Conservation (phyloP, 1,284 basidiomycete species). For the Apiotrichum montevideense region DNA sequence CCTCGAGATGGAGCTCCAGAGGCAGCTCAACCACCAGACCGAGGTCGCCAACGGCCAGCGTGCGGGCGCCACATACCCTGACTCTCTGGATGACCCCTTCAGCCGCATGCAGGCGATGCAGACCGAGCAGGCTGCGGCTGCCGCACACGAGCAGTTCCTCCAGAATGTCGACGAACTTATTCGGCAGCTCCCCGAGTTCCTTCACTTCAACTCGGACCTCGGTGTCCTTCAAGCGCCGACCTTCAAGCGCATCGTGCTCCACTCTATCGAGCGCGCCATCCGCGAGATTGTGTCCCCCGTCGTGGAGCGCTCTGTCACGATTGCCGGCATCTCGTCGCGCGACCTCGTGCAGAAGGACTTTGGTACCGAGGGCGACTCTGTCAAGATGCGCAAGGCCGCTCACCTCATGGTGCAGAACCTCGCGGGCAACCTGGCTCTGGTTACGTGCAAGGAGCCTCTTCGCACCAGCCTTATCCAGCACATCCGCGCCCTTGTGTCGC, state of each 20-base stretch:
- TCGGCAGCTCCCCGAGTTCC: slow-evolving; percentile 68
- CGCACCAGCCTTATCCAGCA: slow-evolving; percentile 88
- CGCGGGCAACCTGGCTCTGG: slow-evolving; percentile 90
- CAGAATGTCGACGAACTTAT: slow-evolving; percentile 51
- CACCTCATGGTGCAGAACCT: slow-evolving; percentile 97
- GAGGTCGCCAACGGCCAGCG: slow-evolving; percentile 16
- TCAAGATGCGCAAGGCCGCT: slow-evolving; percentile 82
- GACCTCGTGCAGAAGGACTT: slow-evolving; percentile 97
- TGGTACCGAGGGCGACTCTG: slow-evolving; percentile 86
- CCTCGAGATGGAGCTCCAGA: slow-evolving; percentile 37
- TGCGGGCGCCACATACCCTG: slow-evolving; percentile 21
- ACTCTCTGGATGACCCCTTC: slow-evolving; percentile 31
- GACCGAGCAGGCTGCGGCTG: slow-evolving; percentile 42
- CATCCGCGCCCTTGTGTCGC: slow-evolving; percentile 68
- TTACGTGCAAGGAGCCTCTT: slow-evolving; percentile 97
- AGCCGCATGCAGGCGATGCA: slow-evolving; percentile 42
- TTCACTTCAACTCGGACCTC: slow-evolving; percentile 65
- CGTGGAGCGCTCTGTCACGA: slow-evolving; percentile 95
- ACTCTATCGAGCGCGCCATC: slow-evolving; percentile 90
- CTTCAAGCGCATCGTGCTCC: slow-evolving; percentile 86
- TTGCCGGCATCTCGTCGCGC: slow-evolving; percentile 93
- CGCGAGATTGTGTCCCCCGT: slow-evolving; percentile 98
- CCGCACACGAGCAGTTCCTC: slow-evolving; percentile 45
- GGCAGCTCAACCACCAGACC: slow-evolving; percentile 28
- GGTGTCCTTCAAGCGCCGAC: slow-evolving; percentile 61